A percentile compares a stretch with the other conserved stretches of the same genome.
These are phyloP conservation scores for Crepidotus variabilis DNA, from an alignment of 768 basidiomycete genomes.

Conservation along the genomic window DNA sequence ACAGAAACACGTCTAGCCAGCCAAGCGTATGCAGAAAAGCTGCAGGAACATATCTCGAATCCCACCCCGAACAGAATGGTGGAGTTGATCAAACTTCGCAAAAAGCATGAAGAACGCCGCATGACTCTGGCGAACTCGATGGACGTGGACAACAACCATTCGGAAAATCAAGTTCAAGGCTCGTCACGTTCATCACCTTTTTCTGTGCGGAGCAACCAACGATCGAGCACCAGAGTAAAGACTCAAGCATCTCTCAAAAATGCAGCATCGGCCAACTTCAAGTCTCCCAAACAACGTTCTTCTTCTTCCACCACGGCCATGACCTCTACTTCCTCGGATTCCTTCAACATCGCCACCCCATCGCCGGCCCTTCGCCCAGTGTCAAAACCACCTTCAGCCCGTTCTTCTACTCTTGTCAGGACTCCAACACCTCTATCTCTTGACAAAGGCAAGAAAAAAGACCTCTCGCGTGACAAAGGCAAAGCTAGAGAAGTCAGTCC, in stretches of 20 bases:
- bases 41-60: conserved; percentile 11
- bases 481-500: not conserved
- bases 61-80: conserved; percentile 11
- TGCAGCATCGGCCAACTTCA: conserved; percentile 5
- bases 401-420: conserved; percentile 6
- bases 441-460: not conserved
- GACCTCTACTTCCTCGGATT: not conserved
- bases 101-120: conserved; percentile 13
- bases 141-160: not conserved
- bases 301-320: not conserved
- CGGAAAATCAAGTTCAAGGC: conserved; percentile 3
- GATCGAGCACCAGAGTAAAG: conserved; percentile 17
- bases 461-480: not conserved
- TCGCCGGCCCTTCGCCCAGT: not conserved
- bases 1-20: conserved; percentile 36
- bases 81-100: conserved; percentile 17
- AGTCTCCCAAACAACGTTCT: conserved; percentile 5
- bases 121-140: not conserved
- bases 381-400: not conserved
- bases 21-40: conserved; percentile 46
- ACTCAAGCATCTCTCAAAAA: conserved; percentile 15
- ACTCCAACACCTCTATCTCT: not conserved
- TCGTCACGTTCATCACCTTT: conserved; percentile 10
- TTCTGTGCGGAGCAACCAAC: conserved; percentile 13
- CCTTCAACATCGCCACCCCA: not conserved